Conservation (phyloP, 2,329 filamentous ascomycete species). For the Microdochium nivale region DNA sequence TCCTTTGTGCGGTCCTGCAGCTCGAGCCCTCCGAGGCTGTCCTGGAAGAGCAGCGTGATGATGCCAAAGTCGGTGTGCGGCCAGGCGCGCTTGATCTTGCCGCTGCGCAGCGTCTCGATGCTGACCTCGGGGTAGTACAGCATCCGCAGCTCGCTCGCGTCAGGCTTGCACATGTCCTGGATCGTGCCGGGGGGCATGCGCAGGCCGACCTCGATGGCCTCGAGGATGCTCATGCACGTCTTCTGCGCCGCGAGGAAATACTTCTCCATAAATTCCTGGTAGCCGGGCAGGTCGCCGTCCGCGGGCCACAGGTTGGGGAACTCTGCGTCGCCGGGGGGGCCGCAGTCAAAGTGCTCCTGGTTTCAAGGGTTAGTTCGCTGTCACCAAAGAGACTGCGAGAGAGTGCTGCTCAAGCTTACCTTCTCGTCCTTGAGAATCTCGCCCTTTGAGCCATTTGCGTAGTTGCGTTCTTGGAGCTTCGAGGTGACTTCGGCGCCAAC, state of each 20-base stretch:
- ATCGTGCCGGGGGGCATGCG: neutral
- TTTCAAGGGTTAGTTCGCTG: neutral
- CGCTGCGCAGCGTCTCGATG: neutral
- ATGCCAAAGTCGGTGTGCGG: slow-evolving; percentile 13
- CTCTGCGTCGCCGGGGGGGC: neutral
- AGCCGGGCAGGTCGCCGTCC: neutral
- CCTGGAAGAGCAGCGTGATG: slow-evolving; percentile 27
- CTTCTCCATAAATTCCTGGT: neutral
- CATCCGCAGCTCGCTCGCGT: neutral
- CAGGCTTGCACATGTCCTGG: neutral
- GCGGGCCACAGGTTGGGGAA: neutral
- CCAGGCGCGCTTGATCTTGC: slow-evolving; percentile 5
- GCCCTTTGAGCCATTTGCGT: neutral
- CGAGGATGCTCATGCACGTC: neutral
- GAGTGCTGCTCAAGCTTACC: neutral
- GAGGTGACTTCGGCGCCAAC: neutral
- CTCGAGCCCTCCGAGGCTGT: slow-evolving; percentile 25
- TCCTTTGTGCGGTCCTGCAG: slow-evolving; percentile 14
- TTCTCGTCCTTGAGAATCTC: neutral
- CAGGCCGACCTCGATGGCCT: neutral
- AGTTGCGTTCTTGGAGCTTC: neutral
- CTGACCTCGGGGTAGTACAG: neutral
- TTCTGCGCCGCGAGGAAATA: neutral
- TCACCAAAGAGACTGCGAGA: neutral
- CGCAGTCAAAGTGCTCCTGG: neutral